Base-by-base conservation (phyloP, 345 rosid genomes). In the Erodium maritimum region DNA sequence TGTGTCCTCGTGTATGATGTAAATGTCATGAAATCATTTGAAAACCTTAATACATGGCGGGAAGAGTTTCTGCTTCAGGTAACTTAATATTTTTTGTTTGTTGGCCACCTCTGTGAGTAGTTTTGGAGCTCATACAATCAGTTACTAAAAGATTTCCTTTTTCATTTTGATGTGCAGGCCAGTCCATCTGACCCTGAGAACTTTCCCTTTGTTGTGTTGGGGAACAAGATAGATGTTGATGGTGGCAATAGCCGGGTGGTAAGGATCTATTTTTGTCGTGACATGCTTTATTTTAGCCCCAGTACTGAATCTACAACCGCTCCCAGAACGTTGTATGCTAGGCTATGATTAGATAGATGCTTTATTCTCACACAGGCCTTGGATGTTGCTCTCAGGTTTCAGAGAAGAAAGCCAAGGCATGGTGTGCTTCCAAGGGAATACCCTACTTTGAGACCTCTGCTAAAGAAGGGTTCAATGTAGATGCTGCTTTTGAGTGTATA, bases 351-450 rank as follows among this genome's bases (percentile, higher is more conserved):
- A 25, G 33, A 25, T 25, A n/a, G n/a, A n/a, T n/a, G n/a, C n/a
- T n/a, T n/a, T 23, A 34, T 53, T n/a, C 57, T 52, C 54, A 14
- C 5, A 13, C 19, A 55, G 23, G 19, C 6, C 19, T 29, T 67
- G 46, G 9, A 50, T 58, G 20, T 33, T 24, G 13, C 24, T 24
- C 66, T 25, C 57, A 90, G 97, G 95, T 87, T 54, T 87, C 89
- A 23, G 94, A 87, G 80, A 90, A 90, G 71, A 90, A 87, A 68
- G 94, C 86, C 1, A 87, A 83, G 78, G 91, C 95, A 48, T 87
- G 97, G 90, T 87, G 95, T 79, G 89, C 95, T n/a, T 82, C 95
- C 11, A 90, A 82, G 70, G 94, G 94, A 61, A 90, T 90, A 51
- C 95, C 95, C 48, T 87, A 90, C 63, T 90, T 85, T 24, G 95